Base-by-base conservation (phyloP, 257 asterid genomes). In the Solanum verrucosum region DNA sequence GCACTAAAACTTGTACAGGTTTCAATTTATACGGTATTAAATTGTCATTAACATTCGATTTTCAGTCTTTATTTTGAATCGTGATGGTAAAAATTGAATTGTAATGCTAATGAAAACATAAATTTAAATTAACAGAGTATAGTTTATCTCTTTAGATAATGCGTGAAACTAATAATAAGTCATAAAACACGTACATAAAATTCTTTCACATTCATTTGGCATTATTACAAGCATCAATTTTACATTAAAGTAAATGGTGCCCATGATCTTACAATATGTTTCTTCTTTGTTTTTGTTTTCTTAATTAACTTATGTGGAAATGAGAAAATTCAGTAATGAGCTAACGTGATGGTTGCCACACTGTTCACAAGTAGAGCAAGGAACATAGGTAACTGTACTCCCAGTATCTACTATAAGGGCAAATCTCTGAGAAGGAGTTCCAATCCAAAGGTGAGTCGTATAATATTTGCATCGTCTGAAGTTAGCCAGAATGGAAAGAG, bases 371-470 rank as follows among this genome's bases (percentile, higher is more conserved):
- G 96, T 94, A 77, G 97, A 84, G 88, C 99, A 96, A 37, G 99
- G 99, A 75, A 96, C 99, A 89, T 94, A 96, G 49, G 99, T 95
- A 78, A 96, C 98, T 18, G 98, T 94, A 87, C 99, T 96, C 38
- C 99, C 99, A 1, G 99, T 94, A 90, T 96, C 99, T 23, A 96
- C 98, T 56, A 96, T 96, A 63, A 96, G 94, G 12, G 98, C 97
- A 86, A 96, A 96, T 90, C 85, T 90, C 94, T 96, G 99, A 27
- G 98, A 98, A 23, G 99, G 99, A 14, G 98, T 93, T 82, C 99
- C 99, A 92, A 96, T 96, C 99, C 95, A 95, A 34, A 96, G 89
- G 59, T 95, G 94, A 87, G 98, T 94, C 20, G 98, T 94, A 86
- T 96, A 96, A 87, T 96, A 96, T 91, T 96, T 96, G 93, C 90